Base-by-base conservation (phyloP, 2,329 filamentous ascomycete genomes). In the Aspergillus sp. region DNA sequence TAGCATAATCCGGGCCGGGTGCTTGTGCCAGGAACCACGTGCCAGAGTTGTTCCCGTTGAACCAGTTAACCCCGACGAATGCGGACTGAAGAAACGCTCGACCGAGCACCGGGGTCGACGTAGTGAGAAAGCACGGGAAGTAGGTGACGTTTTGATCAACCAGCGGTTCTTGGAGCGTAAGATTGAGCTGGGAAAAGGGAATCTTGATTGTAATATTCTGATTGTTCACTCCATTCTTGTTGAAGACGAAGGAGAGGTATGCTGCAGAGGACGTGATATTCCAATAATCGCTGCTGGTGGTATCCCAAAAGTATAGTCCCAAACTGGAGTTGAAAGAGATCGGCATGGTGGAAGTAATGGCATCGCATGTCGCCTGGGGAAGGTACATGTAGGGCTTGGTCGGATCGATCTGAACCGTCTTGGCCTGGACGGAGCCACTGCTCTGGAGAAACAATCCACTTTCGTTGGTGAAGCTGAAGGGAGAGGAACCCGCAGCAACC, bases 281-380 rank as follows among this genome's bases (percentile, higher is more conserved):
- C 1, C 21, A 13, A 55, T 68, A 73, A 15, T 55, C 23, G 3
- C 65, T 50, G 30, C 75, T 69, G 3, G 62, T 58, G 0, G 70
- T 75, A 38, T 81, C 69, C 79, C 79, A 82, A 17, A 77, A 63
- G 56, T 81, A 82, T 5, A 81, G 64, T 0, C 76, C 78, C 2
- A 80, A 67, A 6, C 61, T 60, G 2, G 68, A 50, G 41, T 79
- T 64, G 60, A 72, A 80, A 0, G 63, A 73, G 4, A 81, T 72
- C 0, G 78, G 79, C 3, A 81, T 69, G 9, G 75, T 45, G 0
- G 63, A 32, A 1, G 78, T 71, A 38, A 81, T 76, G 12, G 71
- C 73, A 45, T 79, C 75, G 64, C 79, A 82, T 0, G 78, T 78
- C 5, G 72, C 72, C 30, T 72, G 68, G 0, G 79, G 78, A 3